phyloP scores from a whole-genome alignment of 2,329 filamentous ascomycete species.

The Emmonsia crescens region DNA sequence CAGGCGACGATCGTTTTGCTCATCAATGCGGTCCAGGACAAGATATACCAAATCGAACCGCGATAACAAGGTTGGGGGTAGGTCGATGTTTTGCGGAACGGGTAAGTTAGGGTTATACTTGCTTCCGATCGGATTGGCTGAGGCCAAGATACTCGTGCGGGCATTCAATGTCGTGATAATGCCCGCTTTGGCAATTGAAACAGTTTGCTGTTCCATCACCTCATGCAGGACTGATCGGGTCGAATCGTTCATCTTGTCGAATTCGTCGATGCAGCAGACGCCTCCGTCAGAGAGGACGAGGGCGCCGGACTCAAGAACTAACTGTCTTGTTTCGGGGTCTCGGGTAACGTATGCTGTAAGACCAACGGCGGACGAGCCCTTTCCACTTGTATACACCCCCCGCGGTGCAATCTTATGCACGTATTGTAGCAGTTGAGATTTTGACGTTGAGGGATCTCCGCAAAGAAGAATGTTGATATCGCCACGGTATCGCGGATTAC shows the following conservation, averaged over 20 bases:
- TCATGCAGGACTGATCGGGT: constrained; percentile 66
- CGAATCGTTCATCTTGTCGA: constrained; percentile 69
- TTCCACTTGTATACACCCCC: constrained; percentile 65
- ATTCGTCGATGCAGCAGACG: constrained; percentile 69
- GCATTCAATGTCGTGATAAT: constrained; percentile 88
- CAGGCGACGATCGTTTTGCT: constrained; percentile 75
- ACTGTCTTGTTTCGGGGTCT: constrained; percentile 60
- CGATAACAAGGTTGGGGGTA: constrained; percentile 86
- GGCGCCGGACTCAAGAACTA: constrained; percentile 65
- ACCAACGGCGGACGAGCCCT: constrained; percentile 65
- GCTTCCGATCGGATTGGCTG: constrained; percentile 94
- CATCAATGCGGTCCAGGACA: constrained; percentile 86
- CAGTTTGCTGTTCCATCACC: constrained; percentile 73
- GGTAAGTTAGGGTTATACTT: constrained; percentile 94
- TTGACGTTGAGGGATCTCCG: constrained; percentile 91
- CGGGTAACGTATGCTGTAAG: constrained; percentile 67
- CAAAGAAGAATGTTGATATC: constrained; percentile 97
- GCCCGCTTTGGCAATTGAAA: constrained; percentile 66
- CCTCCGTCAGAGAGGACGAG: constrained; percentile 64
- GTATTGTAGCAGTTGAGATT: constrained; percentile 89
- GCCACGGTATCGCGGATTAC: constrained; percentile 87
- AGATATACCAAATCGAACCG: constrained; percentile 96
- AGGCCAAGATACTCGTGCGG: constrained; percentile 87
- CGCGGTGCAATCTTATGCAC: constrained; percentile 96
- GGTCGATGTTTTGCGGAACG: constrained; percentile 94